phyloP scores from a whole-genome alignment of 1,284 basidiomycete genomes.

The Entoloma clypeatum region DNA sequence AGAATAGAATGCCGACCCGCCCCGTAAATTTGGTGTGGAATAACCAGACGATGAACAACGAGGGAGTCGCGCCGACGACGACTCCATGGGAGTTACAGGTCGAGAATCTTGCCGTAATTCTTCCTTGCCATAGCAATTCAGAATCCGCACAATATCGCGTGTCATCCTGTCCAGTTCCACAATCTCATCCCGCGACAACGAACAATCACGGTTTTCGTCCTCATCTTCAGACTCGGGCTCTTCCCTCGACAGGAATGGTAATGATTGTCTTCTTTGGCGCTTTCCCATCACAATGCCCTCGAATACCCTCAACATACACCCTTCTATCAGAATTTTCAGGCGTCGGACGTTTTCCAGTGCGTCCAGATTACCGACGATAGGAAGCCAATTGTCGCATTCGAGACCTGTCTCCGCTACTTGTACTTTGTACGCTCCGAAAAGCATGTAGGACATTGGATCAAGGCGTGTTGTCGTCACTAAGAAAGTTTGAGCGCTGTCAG shows the following conservation, averaged over 20 bases:
- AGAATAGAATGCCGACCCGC: slow-evolving; percentile 48
- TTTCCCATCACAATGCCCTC: slow-evolving; percentile 73
- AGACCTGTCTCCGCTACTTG: slow-evolving; percentile 65
- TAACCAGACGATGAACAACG: slow-evolving; percentile 44
- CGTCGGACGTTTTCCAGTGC: slow-evolving; percentile 82
- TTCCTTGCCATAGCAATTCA: slow-evolving; percentile 65
- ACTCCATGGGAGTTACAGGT: slow-evolving; percentile 58
- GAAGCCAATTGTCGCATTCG: slow-evolving; percentile 90
- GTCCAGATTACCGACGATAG: slow-evolving; percentile 75
- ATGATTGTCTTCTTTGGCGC: slow-evolving; percentile 29
- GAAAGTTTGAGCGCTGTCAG: slow-evolving; percentile 58
- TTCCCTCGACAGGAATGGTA: slow-evolving; percentile 43
- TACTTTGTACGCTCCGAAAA: slow-evolving; percentile 87
- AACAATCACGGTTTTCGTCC: slow-evolving; percentile 44
- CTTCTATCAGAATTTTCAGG: slow-evolving; percentile 82
- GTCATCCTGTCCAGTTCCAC: slow-evolving; percentile 74
- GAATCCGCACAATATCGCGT: slow-evolving; percentile 66
- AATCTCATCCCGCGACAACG: slow-evolving; percentile 63
- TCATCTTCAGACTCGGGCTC: slow-evolving; percentile 65
- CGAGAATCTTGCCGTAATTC: slow-evolving; percentile 59
- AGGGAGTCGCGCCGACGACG: slow-evolving; percentile 33
- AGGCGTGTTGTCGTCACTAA: slow-evolving; percentile 83
- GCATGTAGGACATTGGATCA: slow-evolving; percentile 87
- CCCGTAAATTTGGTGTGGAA: slow-evolving; percentile 50
- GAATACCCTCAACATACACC: slow-evolving; percentile 87